phyloP scores from a whole-genome alignment of 768 basidiomycete species.

The Auricularia auricula-judae region DNA sequence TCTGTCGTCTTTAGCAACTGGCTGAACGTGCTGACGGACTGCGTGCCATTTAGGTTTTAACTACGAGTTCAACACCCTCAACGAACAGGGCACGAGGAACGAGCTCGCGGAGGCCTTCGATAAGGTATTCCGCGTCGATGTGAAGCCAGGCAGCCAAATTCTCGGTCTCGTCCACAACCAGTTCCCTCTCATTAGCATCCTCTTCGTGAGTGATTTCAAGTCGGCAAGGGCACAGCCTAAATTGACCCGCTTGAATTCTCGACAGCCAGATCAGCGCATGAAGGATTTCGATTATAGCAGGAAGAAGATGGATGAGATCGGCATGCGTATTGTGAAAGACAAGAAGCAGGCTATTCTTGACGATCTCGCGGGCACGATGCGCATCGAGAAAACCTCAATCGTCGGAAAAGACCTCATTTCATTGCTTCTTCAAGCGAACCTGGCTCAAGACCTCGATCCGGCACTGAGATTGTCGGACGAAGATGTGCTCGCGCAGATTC shows the following conservation, averaged over 20 bases:
- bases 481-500: constrained; percentile 18
- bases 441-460: constrained; percentile 16
- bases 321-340: background rate
- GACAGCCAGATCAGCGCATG: background rate
- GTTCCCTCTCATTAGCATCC: constrained; percentile 14
- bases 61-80: constrained; percentile 24
- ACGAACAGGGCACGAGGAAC: constrained; percentile 8
- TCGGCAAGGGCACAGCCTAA: background rate
- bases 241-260: background rate
- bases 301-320: background rate
- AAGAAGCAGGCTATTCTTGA: background rate
- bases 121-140: constrained; percentile 19
- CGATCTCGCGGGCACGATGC: background rate
- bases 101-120: constrained; percentile 1
- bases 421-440: constrained; percentile 20
- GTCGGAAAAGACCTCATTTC: constrained; percentile 18
- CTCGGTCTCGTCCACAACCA: constrained; percentile 13
- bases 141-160: constrained; percentile 16
- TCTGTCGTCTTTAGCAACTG: background rate
- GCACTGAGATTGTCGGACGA: constrained; percentile 17
- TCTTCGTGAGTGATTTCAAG: background rate
- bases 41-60: constrained; percentile 25
- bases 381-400: constrained; percentile 2
- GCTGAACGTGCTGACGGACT: background rate
- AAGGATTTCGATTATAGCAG: background rate